These are phyloP conservation scores for Vaccinium macrocarpon DNA, from an alignment of 148 eudicot species.

Conservation along the genomic window DNA sequence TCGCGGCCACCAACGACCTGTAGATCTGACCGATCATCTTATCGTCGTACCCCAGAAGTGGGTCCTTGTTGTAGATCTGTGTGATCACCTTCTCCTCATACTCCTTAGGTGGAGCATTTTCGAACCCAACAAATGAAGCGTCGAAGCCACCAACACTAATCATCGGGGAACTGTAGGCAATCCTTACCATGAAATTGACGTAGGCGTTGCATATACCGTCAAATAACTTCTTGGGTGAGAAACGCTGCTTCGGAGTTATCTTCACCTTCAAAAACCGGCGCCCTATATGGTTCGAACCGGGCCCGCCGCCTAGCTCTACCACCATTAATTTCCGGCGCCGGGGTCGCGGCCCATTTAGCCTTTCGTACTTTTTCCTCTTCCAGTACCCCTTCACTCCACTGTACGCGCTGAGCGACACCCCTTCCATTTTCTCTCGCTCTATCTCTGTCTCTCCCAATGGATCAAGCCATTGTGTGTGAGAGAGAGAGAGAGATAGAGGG, in stretches of 20 bases:
- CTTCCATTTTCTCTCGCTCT: conserved; percentile 39
- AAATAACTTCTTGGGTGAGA: conserved; percentile 62
- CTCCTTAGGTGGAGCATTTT: neutral
- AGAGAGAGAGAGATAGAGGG: neutral
- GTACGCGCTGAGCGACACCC: conserved; percentile 37
- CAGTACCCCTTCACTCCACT: conserved; percentile 50
- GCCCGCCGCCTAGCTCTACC: conserved; percentile 3
- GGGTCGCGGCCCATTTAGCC: conserved; percentile 23
- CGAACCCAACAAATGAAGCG: conserved; percentile 32
- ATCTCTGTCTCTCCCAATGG: neutral
- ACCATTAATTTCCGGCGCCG: conserved; percentile 16
- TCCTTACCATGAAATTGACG: conserved; percentile 63
- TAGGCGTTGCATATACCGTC: conserved; percentile 61
- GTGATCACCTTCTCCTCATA: neutral
- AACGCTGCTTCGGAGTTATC: conserved; percentile 32
- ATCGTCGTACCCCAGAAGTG: conserved; percentile 63
- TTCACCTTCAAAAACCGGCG: conserved; percentile 50
- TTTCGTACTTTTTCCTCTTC: conserved; percentile 49
- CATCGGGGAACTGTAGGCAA: conserved; percentile 36
- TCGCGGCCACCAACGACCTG: conserved; percentile 55
- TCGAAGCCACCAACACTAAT: conserved; percentile 26
- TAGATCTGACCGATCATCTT: conserved; percentile 69
- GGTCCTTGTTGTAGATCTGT: conserved; percentile 18
- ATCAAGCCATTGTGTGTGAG: conserved; percentile 2
- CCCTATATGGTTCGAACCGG: neutral